phyloP scores from a whole-genome alignment of 73 alveolate species.

The Paraurostyla sp. region DNA sequence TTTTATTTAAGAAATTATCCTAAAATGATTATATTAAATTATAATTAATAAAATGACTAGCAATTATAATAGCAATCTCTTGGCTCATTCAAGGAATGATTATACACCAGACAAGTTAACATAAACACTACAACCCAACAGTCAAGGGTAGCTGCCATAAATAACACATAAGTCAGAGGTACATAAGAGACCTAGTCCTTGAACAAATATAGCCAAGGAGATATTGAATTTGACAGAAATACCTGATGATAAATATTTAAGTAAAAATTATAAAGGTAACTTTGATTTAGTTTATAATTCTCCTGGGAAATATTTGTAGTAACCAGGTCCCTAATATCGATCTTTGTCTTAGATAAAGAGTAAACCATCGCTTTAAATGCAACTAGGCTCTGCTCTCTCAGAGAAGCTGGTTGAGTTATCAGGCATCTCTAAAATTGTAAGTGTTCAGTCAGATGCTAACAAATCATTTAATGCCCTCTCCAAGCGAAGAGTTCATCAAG shows the following conservation, averaged over 20 bases:
- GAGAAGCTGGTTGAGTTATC: neutral
- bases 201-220: constrained; percentile 25
- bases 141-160: too few relatives aligned
- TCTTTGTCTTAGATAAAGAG: neutral
- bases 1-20: neutral
- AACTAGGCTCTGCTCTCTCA: neutral
- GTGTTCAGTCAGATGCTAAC: neutral
- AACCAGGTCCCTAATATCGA: neutral
- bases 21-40: too few relatives aligned
- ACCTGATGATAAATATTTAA: neutral
- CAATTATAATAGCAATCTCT: neutral
- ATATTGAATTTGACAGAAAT: constrained; percentile 1
- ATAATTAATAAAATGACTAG: neutral
- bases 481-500: constrained; percentile 46
- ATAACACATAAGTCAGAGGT: neutral
- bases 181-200: neutral
- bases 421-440: constrained; percentile 30
- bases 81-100: neutral
- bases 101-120: neutral
- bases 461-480: neutral
- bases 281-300: neutral
- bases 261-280: neutral
- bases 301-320: neutral
- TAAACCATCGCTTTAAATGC: neutral
- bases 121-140: too few relatives aligned